Evolutionary conservation across 2,329 filamentous ascomycete genomes (phyloP).

Genomic region (Cryphonectria naterciae): DNA sequence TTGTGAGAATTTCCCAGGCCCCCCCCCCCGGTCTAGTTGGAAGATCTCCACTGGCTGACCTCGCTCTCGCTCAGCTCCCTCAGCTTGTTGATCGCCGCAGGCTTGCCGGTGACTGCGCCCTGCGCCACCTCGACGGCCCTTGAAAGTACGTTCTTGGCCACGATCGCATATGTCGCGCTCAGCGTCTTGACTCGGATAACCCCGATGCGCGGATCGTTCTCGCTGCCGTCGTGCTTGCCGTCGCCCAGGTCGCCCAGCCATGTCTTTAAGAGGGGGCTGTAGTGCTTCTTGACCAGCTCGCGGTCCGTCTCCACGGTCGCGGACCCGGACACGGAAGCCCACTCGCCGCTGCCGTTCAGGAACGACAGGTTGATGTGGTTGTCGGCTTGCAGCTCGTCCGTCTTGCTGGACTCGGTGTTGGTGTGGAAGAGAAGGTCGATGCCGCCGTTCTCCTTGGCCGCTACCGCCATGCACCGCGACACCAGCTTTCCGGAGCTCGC

Average conservation of each 20-base stretch:
- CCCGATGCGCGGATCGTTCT: constrained; percentile 79
- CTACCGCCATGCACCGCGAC: constrained; percentile 85
- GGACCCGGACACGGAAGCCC: constrained; percentile 82
- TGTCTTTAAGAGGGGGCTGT: constrained; percentile 73
- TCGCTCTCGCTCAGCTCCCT: constrained; percentile 73
- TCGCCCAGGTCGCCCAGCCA: constrained; percentile 88
- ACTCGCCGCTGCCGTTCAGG: constrained; percentile 75
- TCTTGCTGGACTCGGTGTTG: constrained; percentile 89
- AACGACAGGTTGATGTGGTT: constrained; percentile 81
- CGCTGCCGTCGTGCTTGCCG: constrained; percentile 79
- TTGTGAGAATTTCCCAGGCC: no score
- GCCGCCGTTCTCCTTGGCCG: constrained; percentile 76
- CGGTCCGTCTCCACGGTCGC: constrained; percentile 73
- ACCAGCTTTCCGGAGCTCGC: constrained; percentile 67
- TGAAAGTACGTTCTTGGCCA: constrained; percentile 64
- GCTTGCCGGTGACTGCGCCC: constrained; percentile 72
- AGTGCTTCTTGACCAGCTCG: constrained; percentile 72
- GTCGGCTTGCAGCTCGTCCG: constrained; percentile 74
- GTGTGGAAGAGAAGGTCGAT: constrained; percentile 88
- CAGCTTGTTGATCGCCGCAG: constrained; percentile 74
- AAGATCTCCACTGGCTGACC: constrained; percentile 61
- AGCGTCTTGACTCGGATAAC: constrained; percentile 76
- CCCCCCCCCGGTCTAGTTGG: constrained; percentile 34
- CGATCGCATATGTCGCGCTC: constrained; percentile 73
- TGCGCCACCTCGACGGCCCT: constrained; percentile 74